Percentiles rank a stretch among this genome's conserved stretches.
These are phyloP conservation scores for Kwoniella sp. DNA, from an alignment of 768 basidiomycete genomes.

Conservation along the genomic window DNA sequence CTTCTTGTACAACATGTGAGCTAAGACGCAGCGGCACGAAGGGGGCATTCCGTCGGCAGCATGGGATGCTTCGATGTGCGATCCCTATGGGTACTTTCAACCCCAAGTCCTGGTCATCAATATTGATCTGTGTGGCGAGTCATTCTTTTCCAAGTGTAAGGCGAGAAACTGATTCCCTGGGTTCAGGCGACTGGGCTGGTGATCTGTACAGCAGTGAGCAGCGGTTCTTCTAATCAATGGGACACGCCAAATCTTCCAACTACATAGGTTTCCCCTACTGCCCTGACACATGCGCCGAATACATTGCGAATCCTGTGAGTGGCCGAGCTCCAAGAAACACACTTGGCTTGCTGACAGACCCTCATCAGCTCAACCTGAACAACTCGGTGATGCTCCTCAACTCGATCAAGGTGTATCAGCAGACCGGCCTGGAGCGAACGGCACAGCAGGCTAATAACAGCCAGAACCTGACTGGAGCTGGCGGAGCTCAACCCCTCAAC, in stretches of 20 bases:
- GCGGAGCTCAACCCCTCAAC: constrained; percentile 20
- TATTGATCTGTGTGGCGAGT: constrained; percentile 47
- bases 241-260: neutral
- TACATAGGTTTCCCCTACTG: constrained; percentile 27
- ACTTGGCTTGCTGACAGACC: neutral
- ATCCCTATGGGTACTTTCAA: constrained; percentile 42
- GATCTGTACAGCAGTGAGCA: constrained; percentile 32
- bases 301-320: constrained; percentile 40
- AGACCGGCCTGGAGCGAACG: constrained; percentile 6
- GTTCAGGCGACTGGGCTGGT: constrained; percentile 50
- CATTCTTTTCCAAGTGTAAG: too few relatives aligned
- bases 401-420: constrained; percentile 43
- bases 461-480: constrained; percentile 33
- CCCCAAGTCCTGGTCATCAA: constrained; percentile 46
- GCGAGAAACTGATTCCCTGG: too few relatives aligned
- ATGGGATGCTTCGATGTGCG: constrained; percentile 41
- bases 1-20: neutral
- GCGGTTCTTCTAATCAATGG: too few relatives aligned
- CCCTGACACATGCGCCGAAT: constrained; percentile 45
- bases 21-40: too few relatives aligned
- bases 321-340: neutral
- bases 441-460: constrained; percentile 18
- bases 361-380: constrained; percentile 37
- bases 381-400: constrained; percentile 47
- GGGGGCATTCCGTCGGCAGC: constrained; percentile 45